These are phyloP conservation scores for Sporothrix curviconia DNA, from an alignment of 2,329 filamentous ascomycete genomes.

Conservation along the genomic window DNA sequence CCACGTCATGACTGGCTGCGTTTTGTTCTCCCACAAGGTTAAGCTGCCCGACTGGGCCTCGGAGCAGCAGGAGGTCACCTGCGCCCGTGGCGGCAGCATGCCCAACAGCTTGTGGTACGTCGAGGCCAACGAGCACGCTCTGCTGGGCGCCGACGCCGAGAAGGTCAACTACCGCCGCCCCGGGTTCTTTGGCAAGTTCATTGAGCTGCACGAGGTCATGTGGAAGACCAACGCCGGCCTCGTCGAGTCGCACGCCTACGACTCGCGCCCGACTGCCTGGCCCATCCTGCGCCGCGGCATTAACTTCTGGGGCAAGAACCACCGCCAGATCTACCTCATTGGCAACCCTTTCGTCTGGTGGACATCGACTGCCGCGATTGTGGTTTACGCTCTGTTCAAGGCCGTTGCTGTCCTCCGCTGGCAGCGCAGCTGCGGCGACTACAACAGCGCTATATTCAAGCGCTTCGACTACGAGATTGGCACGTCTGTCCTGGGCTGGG, in stretches of 20 bases:
- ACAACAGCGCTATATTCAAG: constrained; percentile 75
- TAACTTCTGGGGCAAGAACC: constrained; percentile 96
- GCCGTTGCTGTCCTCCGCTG: constrained; percentile 80
- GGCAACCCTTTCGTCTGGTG: constrained; percentile 96
- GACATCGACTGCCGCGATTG: constrained; percentile 72
- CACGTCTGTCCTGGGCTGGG: constrained; percentile 85
- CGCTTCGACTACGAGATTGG: constrained; percentile 97
- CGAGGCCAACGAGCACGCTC: constrained; percentile 80
- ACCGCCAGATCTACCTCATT: constrained; percentile 93
- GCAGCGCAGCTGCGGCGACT: constrained; percentile 90
- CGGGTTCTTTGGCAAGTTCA: constrained; percentile 96
- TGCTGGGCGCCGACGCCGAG: constrained; percentile 67
- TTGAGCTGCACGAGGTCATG: constrained; percentile 96
- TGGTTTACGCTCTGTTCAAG: constrained; percentile 76
- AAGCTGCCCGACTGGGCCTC: constrained; percentile 98
- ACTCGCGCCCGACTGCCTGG: constrained; percentile 91
- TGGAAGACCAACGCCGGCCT: constrained; percentile 97
- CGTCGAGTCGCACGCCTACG: constrained; percentile 95
- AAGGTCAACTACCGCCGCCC: constrained; percentile 95
- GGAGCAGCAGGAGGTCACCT: constrained; percentile 98
- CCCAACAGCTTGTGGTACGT: constrained; percentile 98
- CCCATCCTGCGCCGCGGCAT: constrained; percentile 87
- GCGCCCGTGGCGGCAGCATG: constrained; percentile 80
- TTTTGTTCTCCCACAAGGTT: constrained; percentile 96
- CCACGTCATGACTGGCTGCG: constrained; percentile 94